Conservation (phyloP, 495 filamentous ascomycete genomes). For the Talaromyces thailandensis region DNA sequence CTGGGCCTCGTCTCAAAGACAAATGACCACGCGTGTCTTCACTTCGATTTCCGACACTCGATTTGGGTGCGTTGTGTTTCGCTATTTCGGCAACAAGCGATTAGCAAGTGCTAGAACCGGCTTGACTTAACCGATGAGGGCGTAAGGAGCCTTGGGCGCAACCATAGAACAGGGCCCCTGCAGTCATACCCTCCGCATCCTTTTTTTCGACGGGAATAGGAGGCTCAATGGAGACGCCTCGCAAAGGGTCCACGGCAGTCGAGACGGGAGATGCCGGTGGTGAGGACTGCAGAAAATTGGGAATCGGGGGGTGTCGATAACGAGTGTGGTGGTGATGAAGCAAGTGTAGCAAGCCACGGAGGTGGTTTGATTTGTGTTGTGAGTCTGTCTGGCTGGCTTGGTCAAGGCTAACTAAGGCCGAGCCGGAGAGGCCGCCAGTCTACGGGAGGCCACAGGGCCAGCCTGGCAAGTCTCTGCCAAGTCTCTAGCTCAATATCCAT, state of each 20-base stretch:
- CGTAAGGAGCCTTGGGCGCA: slow-evolving; percentile 40
- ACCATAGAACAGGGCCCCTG: slow-evolving; percentile 36
- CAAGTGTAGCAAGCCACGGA: background rate
- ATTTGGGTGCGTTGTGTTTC: background rate
- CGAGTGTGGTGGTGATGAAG: slow-evolving; percentile 10
- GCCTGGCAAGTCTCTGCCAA: background rate
- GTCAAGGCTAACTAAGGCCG: background rate
- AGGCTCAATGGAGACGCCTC: slow-evolving; percentile 8
- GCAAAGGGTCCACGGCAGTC: slow-evolving; percentile 3
- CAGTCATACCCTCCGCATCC: slow-evolving; percentile 41
- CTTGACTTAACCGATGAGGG: slow-evolving; percentile 16
- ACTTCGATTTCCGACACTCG: background rate
- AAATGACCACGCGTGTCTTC: background rate
- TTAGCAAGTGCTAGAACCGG: background rate
- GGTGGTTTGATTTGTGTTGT: slow-evolving; percentile 1
- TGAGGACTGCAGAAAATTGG: background rate
- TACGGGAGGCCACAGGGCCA: background rate
- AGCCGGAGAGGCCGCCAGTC: background rate
- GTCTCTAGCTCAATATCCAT: background rate
- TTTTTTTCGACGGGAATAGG: slow-evolving; percentile 14
- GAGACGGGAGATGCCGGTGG: slow-evolving; percentile 1
- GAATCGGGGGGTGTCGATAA: slow-evolving; percentile 6
- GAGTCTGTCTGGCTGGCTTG: background rate
- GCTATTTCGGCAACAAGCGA: background rate
- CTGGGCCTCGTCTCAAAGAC: background rate